phyloP scores from a whole-genome alignment of 352 stramenopile genomes.

The Bremia lactucae region DNA sequence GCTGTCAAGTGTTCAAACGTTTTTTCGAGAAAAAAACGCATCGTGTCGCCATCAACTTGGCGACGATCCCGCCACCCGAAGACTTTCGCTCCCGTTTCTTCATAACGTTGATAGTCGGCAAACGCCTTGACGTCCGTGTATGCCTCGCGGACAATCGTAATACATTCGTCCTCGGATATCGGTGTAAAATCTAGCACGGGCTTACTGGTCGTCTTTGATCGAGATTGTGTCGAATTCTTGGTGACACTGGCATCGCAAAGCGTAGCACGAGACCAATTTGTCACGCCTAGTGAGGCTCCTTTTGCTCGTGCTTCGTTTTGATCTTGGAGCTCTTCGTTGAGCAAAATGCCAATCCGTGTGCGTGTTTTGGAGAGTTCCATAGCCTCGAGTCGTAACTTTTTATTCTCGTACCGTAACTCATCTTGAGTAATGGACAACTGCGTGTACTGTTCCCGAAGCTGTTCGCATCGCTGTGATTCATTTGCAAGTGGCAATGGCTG shows the following conservation, averaged over 20 bases:
- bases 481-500: conserved; percentile 1
- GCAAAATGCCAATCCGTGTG: conserved; percentile 44
- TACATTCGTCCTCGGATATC: conserved; percentile 36
- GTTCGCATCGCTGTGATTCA: conserved; percentile 18
- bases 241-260: not conserved
- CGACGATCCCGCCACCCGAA: conserved; percentile 58
- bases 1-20: conserved; percentile 34
- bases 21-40: conserved; percentile 60
- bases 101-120: conserved; percentile 24
- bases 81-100: conserved; percentile 36
- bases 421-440: conserved; percentile 45
- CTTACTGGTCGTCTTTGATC: conserved; percentile 6
- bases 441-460: conserved; percentile 38
- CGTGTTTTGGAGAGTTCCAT: conserved; percentile 51
- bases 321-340: conserved; percentile 46
- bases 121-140: conserved; percentile 39
- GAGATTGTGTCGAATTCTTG: not conserved
- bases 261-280: not conserved
- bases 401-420: conserved; percentile 46
- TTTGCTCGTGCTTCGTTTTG: conserved; percentile 15
- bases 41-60: conserved; percentile 31
- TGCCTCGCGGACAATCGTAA: conserved; percentile 30
- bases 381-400: conserved; percentile 28
- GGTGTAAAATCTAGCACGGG: conserved; percentile 15
- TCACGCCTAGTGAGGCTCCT: conserved; percentile 6